Base-by-base conservation (phyloP, 23 red algal genomes). In the Gracilaria gracilis region DNA sequence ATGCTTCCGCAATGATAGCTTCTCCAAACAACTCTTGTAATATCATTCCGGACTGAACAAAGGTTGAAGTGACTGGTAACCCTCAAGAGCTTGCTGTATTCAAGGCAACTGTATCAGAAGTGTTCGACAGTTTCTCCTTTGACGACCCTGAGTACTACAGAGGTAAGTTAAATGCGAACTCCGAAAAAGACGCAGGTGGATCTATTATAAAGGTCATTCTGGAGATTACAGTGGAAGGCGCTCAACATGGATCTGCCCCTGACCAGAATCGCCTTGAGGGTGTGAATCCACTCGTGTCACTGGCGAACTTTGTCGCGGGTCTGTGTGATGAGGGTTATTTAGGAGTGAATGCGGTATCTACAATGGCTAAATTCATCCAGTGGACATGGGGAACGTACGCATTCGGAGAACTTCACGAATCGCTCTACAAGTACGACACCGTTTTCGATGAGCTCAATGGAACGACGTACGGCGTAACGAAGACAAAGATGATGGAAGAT, bases 161-260 rank as follows among this genome's bases (percentile, higher is more conserved):
- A 57, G 83, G 62, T 38, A 25, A 35, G 0, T 24, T 86, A 46
- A 0, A 17, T 0, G 83, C 74, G 47, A 19, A 38, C 36, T 73
- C 66, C 20, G 38, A 40, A 65, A 74, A 0, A 21, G 83, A 73
- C 46, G 34, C 62, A 54, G n/a, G 39, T 28, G 79, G 79, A 61
- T 1, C 23, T 0, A 35, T 82, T 11, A 27, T 33, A 9, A 86
- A 55, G 25, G 62, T 86, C 0, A 65, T 86, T 57, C n/a, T 86
- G 39, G 34, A 67, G 1, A 55, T 74, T 14, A 51, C 49, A 23
- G 83, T 86, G 16, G 39, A 51, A 57, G 83, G 83, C 39, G 83
- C 83, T 36, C 83, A 86, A 65, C 83, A 86, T 73, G 83, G 83
- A 57, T 72, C 62, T 57, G 83, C 83, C 15, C 83, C 83, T 36